Base-by-base conservation (phyloP, 1,284 basidiomycete species). In the Cystobasidiaceae sp. region DNA sequence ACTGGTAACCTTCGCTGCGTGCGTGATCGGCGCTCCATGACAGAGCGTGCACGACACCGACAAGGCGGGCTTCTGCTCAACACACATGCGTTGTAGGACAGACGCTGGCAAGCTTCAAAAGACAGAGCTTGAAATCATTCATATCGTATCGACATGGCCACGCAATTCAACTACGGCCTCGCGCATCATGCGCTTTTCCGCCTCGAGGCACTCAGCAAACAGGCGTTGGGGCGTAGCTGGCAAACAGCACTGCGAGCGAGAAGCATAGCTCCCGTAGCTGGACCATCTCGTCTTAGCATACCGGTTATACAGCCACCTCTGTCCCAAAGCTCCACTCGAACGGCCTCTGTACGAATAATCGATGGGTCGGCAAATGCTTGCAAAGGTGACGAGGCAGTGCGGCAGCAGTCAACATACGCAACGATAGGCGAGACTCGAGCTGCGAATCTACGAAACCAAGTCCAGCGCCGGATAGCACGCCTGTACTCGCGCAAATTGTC, bases 381-480 rank as follows among this genome's bases (percentile, higher is more conserved):
- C n/a, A n/a, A n/a, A n/a, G n/a, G n/a, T n/a, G n/a, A n/a, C n/a
- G n/a, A n/a, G n/a, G n/a, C n/a, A n/a, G n/a, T n/a, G n/a, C n/a
- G n/a, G n/a, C n/a, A n/a, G n/a, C n/a, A n/a, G n/a, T n/a, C n/a
- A n/a, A n/a, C n/a, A n/a, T n/a, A n/a, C n/a, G n/a, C n/a, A n/a
- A n/a, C n/a, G n/a, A n/a, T n/a, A n/a, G n/a, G n/a, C n/a, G n/a
- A n/a, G n/a, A n/a, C n/a, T n/a, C n/a, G n/a, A n/a, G n/a, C n/a
- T n/a, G n/a, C n/a, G n/a, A 15, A 41, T 41, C 39, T 41, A 15
- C 39, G 39, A 41, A 2, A 41, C 15, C 39, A 41, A 41, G 39
- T 41, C 39, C 28, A 34, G 41, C 54, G 54, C 32, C 54, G 54
- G 25, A 56, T 56, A 44, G 54, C 54, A 43, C 41, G 54, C 28